Conservation (phyloP, 2,329 filamentous ascomycete species). For the Hymenoscyphus albidus region DNA sequence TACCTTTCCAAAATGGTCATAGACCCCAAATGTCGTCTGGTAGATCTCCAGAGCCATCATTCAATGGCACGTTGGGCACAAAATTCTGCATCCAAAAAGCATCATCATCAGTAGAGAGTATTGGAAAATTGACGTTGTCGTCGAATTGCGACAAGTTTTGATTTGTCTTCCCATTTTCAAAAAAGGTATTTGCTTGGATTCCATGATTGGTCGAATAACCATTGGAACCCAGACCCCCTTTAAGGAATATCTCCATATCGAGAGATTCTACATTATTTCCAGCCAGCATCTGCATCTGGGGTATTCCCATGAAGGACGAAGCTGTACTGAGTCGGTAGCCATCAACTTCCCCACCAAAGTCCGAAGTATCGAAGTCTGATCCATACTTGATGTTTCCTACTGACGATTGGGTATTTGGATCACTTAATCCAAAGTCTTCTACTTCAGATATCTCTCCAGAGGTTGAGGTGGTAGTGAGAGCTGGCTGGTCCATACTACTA, state of each 20-base stretch:
- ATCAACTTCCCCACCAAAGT: slow-evolving; percentile 41
- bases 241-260: slow-evolving; percentile 55
- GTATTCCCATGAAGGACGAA: slow-evolving; percentile 46
- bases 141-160: slow-evolving; percentile 39
- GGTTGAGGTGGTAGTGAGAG: slow-evolving; percentile 55
- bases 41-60: slow-evolving; percentile 21
- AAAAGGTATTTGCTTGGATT: slow-evolving; percentile 21
- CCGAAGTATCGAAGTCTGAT: slow-evolving; percentile 38
- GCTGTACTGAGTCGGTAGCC: slow-evolving; percentile 47
- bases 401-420: slow-evolving; percentile 35
- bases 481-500: slow-evolving; percentile 51
- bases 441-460: slow-evolving; percentile 66
- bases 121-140: slow-evolving; percentile 32
- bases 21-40: slow-evolving; percentile 33
- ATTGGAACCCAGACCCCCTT: slow-evolving; percentile 30
- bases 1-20: slow-evolving; percentile 37
- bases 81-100: slow-evolving; percentile 41
- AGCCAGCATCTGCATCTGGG: slow-evolving; percentile 44
- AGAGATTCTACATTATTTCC: slow-evolving; percentile 46
- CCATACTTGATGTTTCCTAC: slow-evolving; percentile 39
- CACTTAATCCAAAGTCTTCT: slow-evolving; percentile 51
- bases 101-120: slow-evolving; percentile 44
- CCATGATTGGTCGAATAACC: slow-evolving; percentile 21
- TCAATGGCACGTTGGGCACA: slow-evolving; percentile 19
- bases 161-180: slow-evolving; percentile 40